Conservation (phyloP, 2,329 filamentous ascomycete genomes). For the Paracamarosporium sp. region DNA sequence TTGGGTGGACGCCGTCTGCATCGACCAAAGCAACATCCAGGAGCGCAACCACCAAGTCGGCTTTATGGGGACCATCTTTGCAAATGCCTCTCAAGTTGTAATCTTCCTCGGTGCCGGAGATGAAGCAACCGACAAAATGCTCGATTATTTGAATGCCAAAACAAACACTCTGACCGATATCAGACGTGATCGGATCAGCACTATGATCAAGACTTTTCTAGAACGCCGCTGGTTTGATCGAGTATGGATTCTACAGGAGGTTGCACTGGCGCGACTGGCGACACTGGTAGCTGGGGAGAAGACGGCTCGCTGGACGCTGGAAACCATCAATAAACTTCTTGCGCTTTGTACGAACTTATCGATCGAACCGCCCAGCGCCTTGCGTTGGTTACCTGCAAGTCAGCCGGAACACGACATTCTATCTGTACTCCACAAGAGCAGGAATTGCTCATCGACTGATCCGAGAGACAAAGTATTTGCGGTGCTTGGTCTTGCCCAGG, state of each 20-base stretch:
- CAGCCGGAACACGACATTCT: constrained; percentile 10
- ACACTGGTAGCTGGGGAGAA: constrained; percentile 10
- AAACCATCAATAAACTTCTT: constrained; percentile 3
- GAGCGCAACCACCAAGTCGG: constrained; percentile 15
- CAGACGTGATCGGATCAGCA: neutral
- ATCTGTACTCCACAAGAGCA: constrained; percentile 10
- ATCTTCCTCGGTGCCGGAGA: constrained; percentile 18
- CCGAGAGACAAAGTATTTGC: constrained; percentile 22
- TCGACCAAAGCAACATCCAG: constrained; percentile 13
- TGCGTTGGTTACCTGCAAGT: constrained; percentile 5
- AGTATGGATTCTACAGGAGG: constrained; percentile 27
- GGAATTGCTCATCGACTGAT: constrained; percentile 13
- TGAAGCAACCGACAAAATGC: neutral
- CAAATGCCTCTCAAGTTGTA: constrained; percentile 5
- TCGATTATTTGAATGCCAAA: constrained; percentile 12
- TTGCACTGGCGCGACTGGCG: constrained; percentile 20
- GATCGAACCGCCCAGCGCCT: constrained; percentile 4
- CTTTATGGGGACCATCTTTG: constrained; percentile 14
- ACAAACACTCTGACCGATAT: neutral
- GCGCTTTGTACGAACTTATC: neutral
- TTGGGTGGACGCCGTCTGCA: constrained; percentile 14
- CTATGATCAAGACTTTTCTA: neutral
- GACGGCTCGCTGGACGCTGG: constrained; percentile 3
- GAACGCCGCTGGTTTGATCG: constrained; percentile 13
- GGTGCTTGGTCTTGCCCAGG: constrained; percentile 13